Base-by-base conservation (phyloP, 2,329 filamentous ascomycete genomes). In the Stachybotrys echinatus region DNA sequence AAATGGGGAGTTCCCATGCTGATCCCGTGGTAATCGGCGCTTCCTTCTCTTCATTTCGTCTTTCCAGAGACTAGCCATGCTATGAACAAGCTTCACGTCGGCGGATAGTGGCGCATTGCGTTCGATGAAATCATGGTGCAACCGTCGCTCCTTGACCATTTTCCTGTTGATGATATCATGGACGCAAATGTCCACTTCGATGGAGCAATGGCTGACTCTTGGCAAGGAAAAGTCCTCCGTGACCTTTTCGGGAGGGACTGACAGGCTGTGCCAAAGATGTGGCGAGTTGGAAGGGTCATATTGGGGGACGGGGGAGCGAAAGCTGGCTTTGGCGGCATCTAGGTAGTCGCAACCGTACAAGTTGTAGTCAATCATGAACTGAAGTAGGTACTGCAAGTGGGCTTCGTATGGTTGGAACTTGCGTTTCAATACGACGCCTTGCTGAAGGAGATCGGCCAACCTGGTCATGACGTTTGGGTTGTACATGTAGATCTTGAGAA, bases 301-400 rank as follows among this genome's bases (percentile, higher is more conserved):
- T 8, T 79, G 72, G 0, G 92, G 92, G 2, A 96, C 74, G 0
- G 91, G 91, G 3, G 76, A 75, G 49, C 94, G 83, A 62, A 96
- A 96, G 23, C 72, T 76, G 1, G 85, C 81, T 54, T 83, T 88
- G 10, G 74, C 74, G 46, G 84, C 87, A 51, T 92, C 81, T 55
- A 97, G 83, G 60, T 92, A 95, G 50, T 84, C 86, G 64, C 94
- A 99, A 6, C 95, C 95, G 65, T 95, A 97, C 57, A 99, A 74
- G 64, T 96, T 99, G 74, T 95, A 99, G 66, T 99, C 95, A 55
- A 87, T 88, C 94, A 99, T 97, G 81, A 95, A 99, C 69, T 99
- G 95, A 10, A 94, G 77, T 8, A 96, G 72, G 65, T 92, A 97
- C 63, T 96, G 90, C 54, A 97, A 68, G 65, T 99, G 95, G 18